Evolutionary conservation across 2,329 filamentous ascomycete species (phyloP), one percentile per base, ranked within the genome.

Genomic region (Penicillium brasilianum): DNA sequence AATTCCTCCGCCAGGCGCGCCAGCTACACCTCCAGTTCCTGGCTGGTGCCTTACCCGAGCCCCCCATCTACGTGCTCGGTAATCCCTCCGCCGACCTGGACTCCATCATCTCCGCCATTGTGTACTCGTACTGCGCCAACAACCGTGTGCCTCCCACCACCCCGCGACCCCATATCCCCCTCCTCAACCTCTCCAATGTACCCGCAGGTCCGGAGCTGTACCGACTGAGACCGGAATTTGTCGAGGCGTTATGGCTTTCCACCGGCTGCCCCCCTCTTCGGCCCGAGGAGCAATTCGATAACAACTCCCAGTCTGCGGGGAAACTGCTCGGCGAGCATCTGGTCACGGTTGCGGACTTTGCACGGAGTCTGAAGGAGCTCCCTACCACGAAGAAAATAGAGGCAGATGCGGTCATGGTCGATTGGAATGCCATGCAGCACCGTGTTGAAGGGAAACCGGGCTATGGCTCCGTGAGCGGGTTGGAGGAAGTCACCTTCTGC

Each of bases 31-130:
- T 68, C 18, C 66, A 66, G 48, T 75, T 71, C 57, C 51, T 75
- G 2, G 60, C 67, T 11, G 66, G 68, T 16, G 32, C 60, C 8
- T 59, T 69, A 6, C 48, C 66, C 1, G 67, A 75, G 36, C 43
- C 71, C 14, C 74, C 73, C 0, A 71, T 78, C 25, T 77, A 79
- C 58, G 78, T 81, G 20, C 68, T 80, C 39, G 79, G 77, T 22
- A 81, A 82, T 56, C 74, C 77, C 14, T 79, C 79, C n/a, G 76
- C 76, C 70, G 87, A 89, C 71, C 81, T 89, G 58, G 87, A 89
- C 76, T 88, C 86, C 30, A 84, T 88, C 70, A 83, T 86, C 59
- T 84, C 83, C 59, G 84, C 86, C 8, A 77, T 89, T 37, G 71
- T 87, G n/a, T 88, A 85, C 69, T 83, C 86, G 37, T 89, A 88